Conservation (phyloP, 352 stramenopile genomes). For the Phytophthora tentaculata region DNA sequence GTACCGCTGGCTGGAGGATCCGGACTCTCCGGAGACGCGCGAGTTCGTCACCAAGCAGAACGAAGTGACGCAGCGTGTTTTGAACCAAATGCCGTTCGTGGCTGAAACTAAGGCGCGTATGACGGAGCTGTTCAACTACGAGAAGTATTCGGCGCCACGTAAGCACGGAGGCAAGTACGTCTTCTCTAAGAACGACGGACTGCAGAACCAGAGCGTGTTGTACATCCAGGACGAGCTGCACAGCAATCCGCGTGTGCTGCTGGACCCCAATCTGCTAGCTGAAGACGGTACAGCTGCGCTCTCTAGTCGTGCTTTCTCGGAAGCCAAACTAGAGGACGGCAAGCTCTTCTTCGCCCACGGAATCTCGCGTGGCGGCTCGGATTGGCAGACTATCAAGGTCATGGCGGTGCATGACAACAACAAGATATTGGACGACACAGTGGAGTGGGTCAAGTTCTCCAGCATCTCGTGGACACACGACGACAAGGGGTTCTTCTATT, state of each 20-base stretch:
- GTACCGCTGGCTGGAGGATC: conserved; percentile 84
- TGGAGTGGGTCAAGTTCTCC: conserved; percentile 92
- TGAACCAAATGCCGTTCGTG: conserved; percentile 70
- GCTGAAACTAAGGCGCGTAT: conserved; percentile 77
- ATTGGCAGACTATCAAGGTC: conserved; percentile 90
- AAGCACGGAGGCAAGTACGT: conserved; percentile 85
- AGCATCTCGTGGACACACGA: conserved; percentile 84
- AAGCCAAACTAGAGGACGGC: conserved; percentile 63
- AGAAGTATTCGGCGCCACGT: conserved; percentile 82
- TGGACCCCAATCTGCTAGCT: conserved; percentile 86
- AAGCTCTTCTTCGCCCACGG: conserved; percentile 87
- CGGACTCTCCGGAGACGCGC: conserved; percentile 80
- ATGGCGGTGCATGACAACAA: conserved; percentile 74
- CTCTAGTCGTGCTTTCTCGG: conserved; percentile 67
- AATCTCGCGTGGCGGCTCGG: conserved; percentile 81
- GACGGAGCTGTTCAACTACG: conserved; percentile 90
- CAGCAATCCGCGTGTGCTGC: conserved; percentile 66
- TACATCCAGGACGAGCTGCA: conserved; percentile 86
- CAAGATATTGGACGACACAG: conserved; percentile 74
- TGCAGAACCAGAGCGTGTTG: conserved; percentile 89
- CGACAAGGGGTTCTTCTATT: conserved; percentile 89
- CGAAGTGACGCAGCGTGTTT: conserved; percentile 66
- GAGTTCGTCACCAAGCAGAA: conserved; percentile 84
- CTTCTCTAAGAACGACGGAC: conserved; percentile 87
- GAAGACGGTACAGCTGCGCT: conserved; percentile 80